A percentile compares a stretch with the other conserved stretches of the same genome.
These are phyloP conservation scores for Omphalea diandra DNA, from an alignment of 441 rosid species.

Conservation along the genomic window DNA sequence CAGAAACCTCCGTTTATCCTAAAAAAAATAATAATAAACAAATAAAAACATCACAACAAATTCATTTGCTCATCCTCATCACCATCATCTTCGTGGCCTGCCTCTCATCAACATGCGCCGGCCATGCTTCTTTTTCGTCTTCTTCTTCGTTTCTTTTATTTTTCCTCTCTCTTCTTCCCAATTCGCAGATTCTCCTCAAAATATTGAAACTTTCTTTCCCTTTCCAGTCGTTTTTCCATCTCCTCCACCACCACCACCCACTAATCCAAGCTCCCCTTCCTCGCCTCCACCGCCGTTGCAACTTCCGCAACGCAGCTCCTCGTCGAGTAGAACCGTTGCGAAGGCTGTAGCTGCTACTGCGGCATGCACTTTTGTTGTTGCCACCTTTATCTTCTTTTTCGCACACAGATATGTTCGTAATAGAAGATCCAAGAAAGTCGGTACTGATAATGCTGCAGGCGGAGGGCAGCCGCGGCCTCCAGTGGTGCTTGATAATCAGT, in stretches of 20 bases:
- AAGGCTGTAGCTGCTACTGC: constrained; percentile 73
- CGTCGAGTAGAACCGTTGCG: constrained; percentile 32
- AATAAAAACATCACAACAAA: not conserved
- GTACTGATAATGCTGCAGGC: constrained; percentile 7
- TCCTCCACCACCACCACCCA: constrained; percentile 23
- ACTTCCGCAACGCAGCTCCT: constrained; percentile 11
- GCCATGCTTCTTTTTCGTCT: constrained; percentile 33
- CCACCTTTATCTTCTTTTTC: constrained; percentile 52
- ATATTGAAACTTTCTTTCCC: constrained; percentile 65
- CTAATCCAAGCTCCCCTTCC: not conserved
- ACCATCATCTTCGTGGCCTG: not conserved
- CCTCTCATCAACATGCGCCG: constrained; percentile 31
- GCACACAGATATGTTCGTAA: constrained; percentile 33
- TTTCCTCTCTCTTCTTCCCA: constrained; percentile 44
- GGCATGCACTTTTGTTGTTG: constrained; percentile 54
- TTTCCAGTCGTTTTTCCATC: constrained; percentile 14
- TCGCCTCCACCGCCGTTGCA: constrained; percentile 14
- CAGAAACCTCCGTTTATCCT: too few relatives aligned
- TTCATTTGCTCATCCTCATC: not conserved
- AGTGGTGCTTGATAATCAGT: constrained; percentile 26
- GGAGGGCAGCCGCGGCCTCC: constrained; percentile 17
- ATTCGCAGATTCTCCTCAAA: constrained; percentile 46
- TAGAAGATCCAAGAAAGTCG: constrained; percentile 30
- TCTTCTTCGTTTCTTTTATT: constrained; percentile 16
- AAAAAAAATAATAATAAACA: not conserved